phyloP scores from a whole-genome alignment of 306 rosid genomes.

The Castanea mollissima region DNA sequence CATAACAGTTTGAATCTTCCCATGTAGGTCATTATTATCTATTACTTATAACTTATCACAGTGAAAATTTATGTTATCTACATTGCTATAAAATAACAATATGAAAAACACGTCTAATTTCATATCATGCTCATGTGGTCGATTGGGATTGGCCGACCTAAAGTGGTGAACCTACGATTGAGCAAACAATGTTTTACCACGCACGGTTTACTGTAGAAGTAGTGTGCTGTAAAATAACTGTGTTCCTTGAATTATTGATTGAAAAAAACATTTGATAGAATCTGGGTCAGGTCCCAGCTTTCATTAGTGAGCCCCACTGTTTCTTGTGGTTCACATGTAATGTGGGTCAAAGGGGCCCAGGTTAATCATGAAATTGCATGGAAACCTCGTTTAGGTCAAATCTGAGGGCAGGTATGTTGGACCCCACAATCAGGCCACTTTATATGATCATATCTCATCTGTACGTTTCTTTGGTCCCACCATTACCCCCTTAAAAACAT shows the following conservation, averaged over 20 bases:
- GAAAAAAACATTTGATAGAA: not conserved
- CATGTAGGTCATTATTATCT: no score
- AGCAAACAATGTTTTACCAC: no score
- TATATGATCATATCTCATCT: not conserved
- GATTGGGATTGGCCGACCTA: no score
- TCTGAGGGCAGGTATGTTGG: not conserved
- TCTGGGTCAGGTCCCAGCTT: constrained; percentile 17
- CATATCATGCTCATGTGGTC: no score
- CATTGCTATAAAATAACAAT: no score
- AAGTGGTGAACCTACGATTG: no score
- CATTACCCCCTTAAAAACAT: not conserved
- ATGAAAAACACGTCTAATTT: no score
- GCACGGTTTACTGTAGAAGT: no score
- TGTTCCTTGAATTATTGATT: no score
- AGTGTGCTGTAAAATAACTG: no score
- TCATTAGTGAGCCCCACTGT: constrained; percentile 25
- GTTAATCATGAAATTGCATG: constrained; percentile 16
- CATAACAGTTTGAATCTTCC: no score
- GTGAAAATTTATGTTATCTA: no score
- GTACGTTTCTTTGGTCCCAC: constrained; percentile 17
- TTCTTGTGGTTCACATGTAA: constrained; percentile 36
- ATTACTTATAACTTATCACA: rapidly evolving
- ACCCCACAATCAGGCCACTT: not conserved
- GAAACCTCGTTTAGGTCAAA: not conserved
- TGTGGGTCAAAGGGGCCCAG: constrained; percentile 19